Percentiles rank a stretch among this genome's conserved stretches.
phyloP scores from a whole-genome alignment of 331 rosid genomes.

The Quercus lobata region DNA sequence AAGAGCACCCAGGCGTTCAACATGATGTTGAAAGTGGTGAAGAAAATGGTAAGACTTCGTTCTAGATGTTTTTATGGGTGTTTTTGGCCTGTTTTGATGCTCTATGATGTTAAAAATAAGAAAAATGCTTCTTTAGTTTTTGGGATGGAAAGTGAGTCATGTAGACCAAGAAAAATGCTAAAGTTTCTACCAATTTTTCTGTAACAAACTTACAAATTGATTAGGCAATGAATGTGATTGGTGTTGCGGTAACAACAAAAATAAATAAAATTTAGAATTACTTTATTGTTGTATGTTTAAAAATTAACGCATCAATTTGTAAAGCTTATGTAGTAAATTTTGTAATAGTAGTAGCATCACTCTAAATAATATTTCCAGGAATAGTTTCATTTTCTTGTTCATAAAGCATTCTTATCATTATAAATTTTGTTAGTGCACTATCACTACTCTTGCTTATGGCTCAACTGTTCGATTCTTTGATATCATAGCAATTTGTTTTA shows the following conservation, averaged over 20 bases:
- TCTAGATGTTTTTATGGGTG: not conserved
- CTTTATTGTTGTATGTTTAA: too few species aligned
- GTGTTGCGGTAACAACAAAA: too few species aligned
- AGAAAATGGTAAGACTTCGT: slow-evolving; percentile 35
- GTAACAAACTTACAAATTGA: too few species aligned
- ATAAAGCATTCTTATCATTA: not conserved
- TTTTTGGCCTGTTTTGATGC: not conserved
- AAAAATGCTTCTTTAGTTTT: too few species aligned
- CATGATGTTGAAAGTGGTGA: slow-evolving; percentile 52
- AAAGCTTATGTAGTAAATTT: too few species aligned
- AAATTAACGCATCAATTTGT: too few species aligned
- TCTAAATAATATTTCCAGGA: not conserved
- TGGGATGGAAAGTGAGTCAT: too few species aligned
- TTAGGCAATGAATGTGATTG: too few species aligned
- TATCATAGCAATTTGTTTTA: not conserved
- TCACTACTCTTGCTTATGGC: not conserved
- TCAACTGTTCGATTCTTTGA: not conserved
- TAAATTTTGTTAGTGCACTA: not conserved
- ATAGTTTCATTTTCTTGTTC: not conserved
- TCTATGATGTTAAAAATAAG: not conserved
- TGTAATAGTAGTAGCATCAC: too few species aligned
- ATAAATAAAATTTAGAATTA: too few species aligned
- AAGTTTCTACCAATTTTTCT: too few species aligned
- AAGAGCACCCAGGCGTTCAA: slow-evolving; percentile 41
- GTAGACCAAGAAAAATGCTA: too few species aligned